Base-by-base conservation (phyloP, 768 basidiomycete genomes). In the Collybia mongolica region DNA sequence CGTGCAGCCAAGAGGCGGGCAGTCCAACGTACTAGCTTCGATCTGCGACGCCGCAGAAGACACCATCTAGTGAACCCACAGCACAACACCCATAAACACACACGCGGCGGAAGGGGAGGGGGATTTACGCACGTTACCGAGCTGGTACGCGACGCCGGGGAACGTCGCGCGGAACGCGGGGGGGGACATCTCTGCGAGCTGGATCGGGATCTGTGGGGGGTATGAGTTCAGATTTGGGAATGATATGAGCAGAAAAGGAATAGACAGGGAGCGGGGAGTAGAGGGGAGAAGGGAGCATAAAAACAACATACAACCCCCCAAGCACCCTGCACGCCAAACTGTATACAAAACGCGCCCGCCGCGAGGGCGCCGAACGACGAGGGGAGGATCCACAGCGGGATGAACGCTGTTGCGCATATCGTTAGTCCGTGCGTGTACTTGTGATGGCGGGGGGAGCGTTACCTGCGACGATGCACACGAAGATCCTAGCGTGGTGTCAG, bases 131-230 rank as follows among this genome's bases (percentile, higher is more conserved):
- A 75, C 74, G 67, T 89, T 91, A 39, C 91, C 90, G 28, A 92
- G 59, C 58, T 93, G 91, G 69, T 92, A 93, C 3, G 86, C 82
- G 1, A 90, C 80, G 53, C 91, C 91, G 38, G 88, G 87, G 74
- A 91, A 93, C 1, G 87, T 86, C 3, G 90, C 88, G 49, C 93
- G 77, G 79, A 93, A 94, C 0, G 89, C 91, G 7, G 90, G 86
- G 2, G 93, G 93, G 0, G 88, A 88, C 67, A 92, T 75, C 66
- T 96, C 93, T 6, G 82, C 76, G 20, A 94, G 75, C 65, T 86
- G 88, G 57, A 93, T 87, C 2, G 92, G 90, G 51, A 79, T 74
- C 75, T 77, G 50, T n/a, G n/a, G n/a, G n/a, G n/a, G n/a, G n/a
- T n/a, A n/a, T n/a, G n/a, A n/a, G n/a, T n/a, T n/a, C n/a, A n/a